Evolutionary conservation across 2,329 filamentous ascomycete species (phyloP), one percentile per base, ranked within the genome.

Genomic region (Fusarium avenaceum): DNA sequence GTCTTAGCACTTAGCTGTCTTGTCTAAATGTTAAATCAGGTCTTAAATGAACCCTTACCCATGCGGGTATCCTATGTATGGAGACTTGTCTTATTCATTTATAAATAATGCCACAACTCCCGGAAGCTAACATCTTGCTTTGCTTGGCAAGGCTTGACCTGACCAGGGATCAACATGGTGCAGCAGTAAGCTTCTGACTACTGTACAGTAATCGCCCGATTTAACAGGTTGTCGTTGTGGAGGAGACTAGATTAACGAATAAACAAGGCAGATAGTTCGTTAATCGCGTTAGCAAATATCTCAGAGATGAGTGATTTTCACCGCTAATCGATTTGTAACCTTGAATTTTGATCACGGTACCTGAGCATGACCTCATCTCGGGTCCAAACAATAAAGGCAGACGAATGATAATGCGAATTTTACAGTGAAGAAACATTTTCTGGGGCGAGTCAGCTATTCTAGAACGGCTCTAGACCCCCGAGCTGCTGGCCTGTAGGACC

Each of bases 111-210:
- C 28, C 24, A n/a, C 14, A 14, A 28, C 24, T 22, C 28, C 51
- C 40, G 57, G 28, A 47, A 26, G 8, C n/a, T 26, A 39, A 15
- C 24, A 19, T 15, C n/a, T 24, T 32, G 5, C 19, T 42, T 38
- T n/a, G 33, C 43, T 49, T 62, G 42, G 57, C 57, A 44, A 62
- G 39, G 57, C 57, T 62, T 62, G 46, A 62, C 43, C 14, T 7
- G 32, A 13, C 6, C 28, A 47, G 51, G 51, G 30, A 48, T 35
- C 15, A 39, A 50, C 20, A 13, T 13, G 4, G 7, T 38, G 35
- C 35, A 5, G n/a, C 35, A 38, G 30, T n/a, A n/a, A 38, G 17
- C 17, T 38, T n/a, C 17, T 10, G 35, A 14, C 35, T 38, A 19
- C 35, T 38, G 35, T 38, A 19, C 35, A 19, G n/a, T 38, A n/a